These are phyloP conservation scores for Domatiomyces globalis DNA, from an alignment of 2,329 filamentous ascomycete species.

Conservation along the genomic window DNA sequence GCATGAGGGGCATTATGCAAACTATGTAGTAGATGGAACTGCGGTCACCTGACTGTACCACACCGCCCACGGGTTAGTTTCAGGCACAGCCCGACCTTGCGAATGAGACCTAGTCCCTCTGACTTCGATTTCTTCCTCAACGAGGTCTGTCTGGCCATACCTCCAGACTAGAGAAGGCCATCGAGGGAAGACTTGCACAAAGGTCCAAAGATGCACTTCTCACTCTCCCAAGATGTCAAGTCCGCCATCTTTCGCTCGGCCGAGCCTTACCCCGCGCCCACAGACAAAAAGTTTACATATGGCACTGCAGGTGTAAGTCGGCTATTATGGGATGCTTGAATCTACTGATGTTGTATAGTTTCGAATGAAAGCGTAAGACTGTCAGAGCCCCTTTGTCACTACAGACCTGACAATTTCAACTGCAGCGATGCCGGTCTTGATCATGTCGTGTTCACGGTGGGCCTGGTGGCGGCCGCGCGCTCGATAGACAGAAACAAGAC, in stretches of 20 bases:
- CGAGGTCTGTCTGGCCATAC: not conserved
- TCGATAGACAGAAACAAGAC: conserved; percentile 82
- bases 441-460: conserved; percentile 73
- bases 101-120: not conserved
- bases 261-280: conserved; percentile 35
- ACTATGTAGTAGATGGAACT: no score
- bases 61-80: not conserved
- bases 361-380: conserved; percentile 51
- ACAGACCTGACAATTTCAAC: conserved; percentile 40
- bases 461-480: conserved; percentile 72
- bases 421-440: conserved; percentile 42
- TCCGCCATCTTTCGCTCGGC: conserved; percentile 33
- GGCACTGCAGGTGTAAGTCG: conserved; percentile 46
- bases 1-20: no score
- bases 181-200: not conserved
- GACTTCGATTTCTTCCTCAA: not conserved
- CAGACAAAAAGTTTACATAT: conserved; percentile 41
- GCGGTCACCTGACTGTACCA: not conserved
- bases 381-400: conserved; percentile 20
- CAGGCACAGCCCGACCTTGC: not conserved
- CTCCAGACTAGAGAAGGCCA: not conserved
- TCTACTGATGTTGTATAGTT: conserved; percentile 34
- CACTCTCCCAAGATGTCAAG: not conserved
- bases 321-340: conserved; percentile 6
- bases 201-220: not conserved